These are phyloP conservation scores for Boletales sp. DNA, from an alignment of 768 basidiomycete genomes.

Conservation along the genomic window DNA sequence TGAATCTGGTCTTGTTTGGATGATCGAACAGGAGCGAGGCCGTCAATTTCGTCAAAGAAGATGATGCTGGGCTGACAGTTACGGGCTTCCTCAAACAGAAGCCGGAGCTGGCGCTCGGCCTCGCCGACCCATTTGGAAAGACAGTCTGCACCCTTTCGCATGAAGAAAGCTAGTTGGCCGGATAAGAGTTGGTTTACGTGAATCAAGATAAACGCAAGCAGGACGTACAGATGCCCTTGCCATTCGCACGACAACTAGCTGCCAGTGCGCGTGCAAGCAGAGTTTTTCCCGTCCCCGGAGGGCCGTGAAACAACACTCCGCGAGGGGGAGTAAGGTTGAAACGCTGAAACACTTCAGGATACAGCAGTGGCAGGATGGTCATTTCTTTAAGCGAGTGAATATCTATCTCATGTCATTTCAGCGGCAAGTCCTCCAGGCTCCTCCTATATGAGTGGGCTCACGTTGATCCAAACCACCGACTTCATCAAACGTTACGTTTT, in stretches of 20 bases:
- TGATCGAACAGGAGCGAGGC: slow-evolving; percentile 96
- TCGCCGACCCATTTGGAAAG: slow-evolving; percentile 99
- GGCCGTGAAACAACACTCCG: slow-evolving; percentile 96
- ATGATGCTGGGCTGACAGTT: slow-evolving; percentile 94
- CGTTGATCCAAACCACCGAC: slow-evolving; percentile 95
- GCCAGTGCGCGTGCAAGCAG: slow-evolving; percentile 91
- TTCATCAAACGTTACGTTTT: slow-evolving; percentile 92
- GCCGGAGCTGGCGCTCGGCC: slow-evolving; percentile 91
- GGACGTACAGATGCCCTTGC: slow-evolving; percentile 81
- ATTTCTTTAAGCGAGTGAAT: slow-evolving; percentile 98
- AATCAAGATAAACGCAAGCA: neutral
- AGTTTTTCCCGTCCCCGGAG: slow-evolving; percentile 98
- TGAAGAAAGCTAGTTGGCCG: slow-evolving; percentile 82
- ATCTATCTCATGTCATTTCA: slow-evolving; percentile 44
- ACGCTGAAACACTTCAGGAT: slow-evolving; percentile 94
- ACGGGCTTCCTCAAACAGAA: slow-evolving; percentile 94
- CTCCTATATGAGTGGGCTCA: slow-evolving; percentile 33
- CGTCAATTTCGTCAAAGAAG: slow-evolving; percentile 99
- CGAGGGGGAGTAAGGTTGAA: slow-evolving; percentile 94
- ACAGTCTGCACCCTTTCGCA: slow-evolving; percentile 98
- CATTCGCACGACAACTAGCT: slow-evolving; percentile 83
- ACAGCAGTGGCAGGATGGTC: slow-evolving; percentile 91
- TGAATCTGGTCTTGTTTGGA: slow-evolving; percentile 99
- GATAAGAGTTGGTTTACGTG: neutral
- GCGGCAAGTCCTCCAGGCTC: neutral